These are phyloP conservation scores for Chaetothyriales sp. DNA, from an alignment of 2,329 filamentous ascomycete species.

Conservation along the genomic window DNA sequence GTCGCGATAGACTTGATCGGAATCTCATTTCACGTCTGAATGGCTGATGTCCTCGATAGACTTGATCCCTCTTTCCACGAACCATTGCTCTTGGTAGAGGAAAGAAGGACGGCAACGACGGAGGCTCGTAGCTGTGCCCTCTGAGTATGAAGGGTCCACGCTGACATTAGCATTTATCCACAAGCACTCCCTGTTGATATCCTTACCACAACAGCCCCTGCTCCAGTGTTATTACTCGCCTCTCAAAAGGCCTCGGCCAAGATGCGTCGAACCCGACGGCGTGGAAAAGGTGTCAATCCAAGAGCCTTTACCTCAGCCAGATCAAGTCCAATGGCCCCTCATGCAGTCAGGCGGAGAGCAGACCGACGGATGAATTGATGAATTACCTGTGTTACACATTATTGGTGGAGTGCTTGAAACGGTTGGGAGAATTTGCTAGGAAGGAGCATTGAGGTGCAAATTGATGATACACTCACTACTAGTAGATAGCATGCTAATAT, in stretches of 20 bases:
- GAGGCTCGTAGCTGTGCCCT: background rate
- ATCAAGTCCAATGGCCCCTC: background rate
- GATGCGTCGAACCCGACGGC: background rate
- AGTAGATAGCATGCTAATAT: background rate
- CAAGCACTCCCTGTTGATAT: background rate
- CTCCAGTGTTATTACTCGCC: background rate
- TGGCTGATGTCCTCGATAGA: no score
- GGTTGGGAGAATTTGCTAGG: background rate
- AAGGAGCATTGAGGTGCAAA: background rate
- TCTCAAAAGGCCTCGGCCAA: background rate
- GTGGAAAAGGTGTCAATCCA: background rate
- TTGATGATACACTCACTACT: background rate
- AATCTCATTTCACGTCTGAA: no score
- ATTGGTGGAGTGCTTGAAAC: background rate
- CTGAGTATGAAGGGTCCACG: no score
- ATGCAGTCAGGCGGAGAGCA: background rate
- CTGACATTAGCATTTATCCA: background rate
- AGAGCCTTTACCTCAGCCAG: background rate
- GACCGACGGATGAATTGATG: slow-evolving; percentile 5
- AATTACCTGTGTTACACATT: no score
- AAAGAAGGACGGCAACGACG: background rate
- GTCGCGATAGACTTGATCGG: no score
- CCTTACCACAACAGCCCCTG: background rate
- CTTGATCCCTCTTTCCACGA: no score
- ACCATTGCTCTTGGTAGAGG: background rate